Conservation (phyloP, 805 yeast species). For the Monosporozyma yasuniensis region DNA sequence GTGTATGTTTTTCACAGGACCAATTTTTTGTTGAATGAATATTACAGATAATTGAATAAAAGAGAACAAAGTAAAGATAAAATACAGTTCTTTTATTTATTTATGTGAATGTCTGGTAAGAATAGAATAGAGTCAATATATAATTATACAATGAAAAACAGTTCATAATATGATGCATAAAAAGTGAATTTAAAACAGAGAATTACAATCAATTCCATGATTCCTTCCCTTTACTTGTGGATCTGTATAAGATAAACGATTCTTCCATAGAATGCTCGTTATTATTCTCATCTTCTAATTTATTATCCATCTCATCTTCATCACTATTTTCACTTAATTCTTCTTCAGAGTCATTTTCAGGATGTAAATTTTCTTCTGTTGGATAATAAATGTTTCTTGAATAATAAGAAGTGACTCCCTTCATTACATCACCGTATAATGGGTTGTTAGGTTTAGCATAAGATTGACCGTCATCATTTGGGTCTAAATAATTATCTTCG, state of each 20-base stretch:
- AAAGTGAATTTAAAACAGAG: background rate
- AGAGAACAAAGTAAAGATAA: background rate
- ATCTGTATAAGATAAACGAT: constrained; percentile 25
- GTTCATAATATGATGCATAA: background rate
- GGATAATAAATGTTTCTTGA: background rate
- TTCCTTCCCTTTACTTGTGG: constrained; percentile 27
- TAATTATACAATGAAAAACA: background rate
- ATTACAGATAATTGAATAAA: background rate
- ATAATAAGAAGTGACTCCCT: background rate
- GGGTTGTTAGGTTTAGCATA: constrained; percentile 56
- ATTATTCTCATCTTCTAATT: constrained; percentile 18
- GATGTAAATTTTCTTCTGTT: background rate
- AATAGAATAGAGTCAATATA: background rate
- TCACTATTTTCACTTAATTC: constrained; percentile 12
- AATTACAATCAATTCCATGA: constrained; percentile 17
- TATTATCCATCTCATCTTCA: constrained; percentile 12
- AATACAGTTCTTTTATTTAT: background rate
- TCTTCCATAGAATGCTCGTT: constrained; percentile 26
- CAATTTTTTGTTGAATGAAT: too few relatives aligned
- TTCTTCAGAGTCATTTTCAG: constrained; percentile 4
- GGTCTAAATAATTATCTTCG: constrained; percentile 62
- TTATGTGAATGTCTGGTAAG: constrained; percentile 1
- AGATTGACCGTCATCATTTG: constrained; percentile 73
- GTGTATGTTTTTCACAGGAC: too few relatives aligned
- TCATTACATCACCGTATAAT: background rate